A percentile compares a stretch with the other conserved stretches of the same genome.
phyloP scores from a whole-genome alignment of 208 protist species.

The Trypanosoma grayi region DNA sequence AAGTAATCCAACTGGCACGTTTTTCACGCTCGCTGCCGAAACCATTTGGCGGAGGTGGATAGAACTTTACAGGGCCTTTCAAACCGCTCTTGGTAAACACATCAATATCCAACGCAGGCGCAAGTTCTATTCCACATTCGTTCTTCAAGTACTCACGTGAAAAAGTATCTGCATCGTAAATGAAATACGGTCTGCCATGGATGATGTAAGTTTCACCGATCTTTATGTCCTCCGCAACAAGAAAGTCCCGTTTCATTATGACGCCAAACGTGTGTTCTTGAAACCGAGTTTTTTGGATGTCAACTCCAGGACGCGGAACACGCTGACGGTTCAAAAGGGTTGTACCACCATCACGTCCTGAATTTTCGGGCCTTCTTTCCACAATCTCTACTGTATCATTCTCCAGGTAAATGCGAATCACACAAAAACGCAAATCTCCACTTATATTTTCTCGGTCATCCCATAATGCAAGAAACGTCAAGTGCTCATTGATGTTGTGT shows the following conservation, averaged over 20 bases:
- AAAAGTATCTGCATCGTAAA: conserved; percentile 78
- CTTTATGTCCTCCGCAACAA: conserved; percentile 72
- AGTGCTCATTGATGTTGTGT: conserved; percentile 84
- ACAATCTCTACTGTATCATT: conserved; percentile 80
- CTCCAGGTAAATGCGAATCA: conserved; percentile 72
- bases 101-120: conserved; percentile 51
- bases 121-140: conserved; percentile 52
- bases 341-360: conserved; percentile 54
- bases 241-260: conserved; percentile 83
- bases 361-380: conserved; percentile 69
- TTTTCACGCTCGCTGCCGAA: conserved; percentile 88
- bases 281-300: conserved; percentile 45
- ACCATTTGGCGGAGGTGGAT: conserved; percentile 88
- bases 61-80: conserved; percentile 51
- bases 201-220: conserved; percentile 85
- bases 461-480: conserved; percentile 86
- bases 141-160: conserved; percentile 73
- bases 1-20: conserved; percentile 71
- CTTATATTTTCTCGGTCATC: conserved; percentile 82
- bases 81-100: conserved; percentile 49
- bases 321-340: conserved; percentile 79
- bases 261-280: conserved; percentile 88
- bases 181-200: conserved; percentile 77
- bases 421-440: conserved; percentile 80
- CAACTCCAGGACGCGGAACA: conserved; percentile 48